These are phyloP conservation scores for Ormosia emarginata DNA, from an alignment of 306 rosid species.

Conservation along the genomic window DNA sequence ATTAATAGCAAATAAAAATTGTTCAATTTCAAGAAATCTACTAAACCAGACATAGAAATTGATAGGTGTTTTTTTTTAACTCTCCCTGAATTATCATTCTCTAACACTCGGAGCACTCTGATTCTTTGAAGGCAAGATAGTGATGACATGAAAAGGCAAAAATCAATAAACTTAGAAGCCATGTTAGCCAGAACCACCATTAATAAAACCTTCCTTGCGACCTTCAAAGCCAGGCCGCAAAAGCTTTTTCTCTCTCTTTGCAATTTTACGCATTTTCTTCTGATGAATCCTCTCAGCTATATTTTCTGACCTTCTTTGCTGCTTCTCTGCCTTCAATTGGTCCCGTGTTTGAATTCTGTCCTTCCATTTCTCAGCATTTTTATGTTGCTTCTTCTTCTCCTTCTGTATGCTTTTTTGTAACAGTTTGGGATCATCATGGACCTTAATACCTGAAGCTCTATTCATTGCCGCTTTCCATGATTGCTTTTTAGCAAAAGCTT, in stretches of 20 bases:
- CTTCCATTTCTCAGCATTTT: slow-evolving; percentile 74
- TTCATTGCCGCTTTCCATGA: slow-evolving; percentile 75
- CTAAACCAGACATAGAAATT: neutral
- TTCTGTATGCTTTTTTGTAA: slow-evolving; percentile 53
- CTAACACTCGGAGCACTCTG: neutral
- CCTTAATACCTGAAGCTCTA: slow-evolving; percentile 79
- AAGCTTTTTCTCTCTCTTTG: slow-evolving; percentile 86
- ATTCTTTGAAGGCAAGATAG: neutral
- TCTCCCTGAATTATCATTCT: neutral
- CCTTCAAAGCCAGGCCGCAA: slow-evolving; percentile 91
- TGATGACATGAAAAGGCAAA: neutral
- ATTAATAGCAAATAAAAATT: neutral
- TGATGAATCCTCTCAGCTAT: slow-evolving; percentile 58
- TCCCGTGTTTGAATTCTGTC: slow-evolving; percentile 61
- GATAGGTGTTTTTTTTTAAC: too few relatives aligned
- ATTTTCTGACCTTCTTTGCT: slow-evolving; percentile 70
- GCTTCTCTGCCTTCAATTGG: slow-evolving; percentile 70
- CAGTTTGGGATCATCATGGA: slow-evolving; percentile 78
- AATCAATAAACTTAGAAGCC: neutral
- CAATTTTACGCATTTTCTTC: slow-evolving; percentile 69
- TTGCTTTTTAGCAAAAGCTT: slow-evolving; percentile 49
- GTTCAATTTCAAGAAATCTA: neutral
- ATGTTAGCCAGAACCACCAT: slow-evolving; percentile 22
- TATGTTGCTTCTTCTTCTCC: slow-evolving; percentile 70
- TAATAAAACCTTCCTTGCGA: slow-evolving; percentile 74